A percentile compares a stretch with the other conserved stretches of the same genome.
Evolutionary conservation across 1,139 yeast species (phyloP).

Genomic region (Protomyces inundatus): DNA sequence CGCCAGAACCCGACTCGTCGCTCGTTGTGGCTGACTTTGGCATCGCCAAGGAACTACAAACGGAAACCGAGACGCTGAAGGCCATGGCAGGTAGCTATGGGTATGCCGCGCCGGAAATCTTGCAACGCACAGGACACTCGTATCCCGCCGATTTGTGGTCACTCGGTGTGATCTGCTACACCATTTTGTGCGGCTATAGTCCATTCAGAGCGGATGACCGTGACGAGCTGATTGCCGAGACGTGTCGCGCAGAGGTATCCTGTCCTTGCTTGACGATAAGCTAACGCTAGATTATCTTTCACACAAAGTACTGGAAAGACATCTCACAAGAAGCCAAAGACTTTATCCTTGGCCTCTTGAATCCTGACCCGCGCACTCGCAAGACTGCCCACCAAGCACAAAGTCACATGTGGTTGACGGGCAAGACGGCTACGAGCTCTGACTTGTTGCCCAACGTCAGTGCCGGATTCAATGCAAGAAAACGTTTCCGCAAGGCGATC

Average conservation of each 20-base stretch:
- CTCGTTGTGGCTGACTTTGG: constrained; percentile 90
- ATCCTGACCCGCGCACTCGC: constrained; percentile 58
- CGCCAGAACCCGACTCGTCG: constrained; percentile 52
- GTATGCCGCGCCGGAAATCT: constrained; percentile 90
- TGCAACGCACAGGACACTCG: constrained; percentile 73
- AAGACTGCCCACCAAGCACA: constrained; percentile 63
- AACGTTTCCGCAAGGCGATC: constrained; percentile 79
- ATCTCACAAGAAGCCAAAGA: constrained; percentile 70
- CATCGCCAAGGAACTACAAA: constrained; percentile 76
- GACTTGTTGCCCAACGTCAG: constrained; percentile 69
- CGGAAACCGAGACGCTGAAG: constrained; percentile 33
- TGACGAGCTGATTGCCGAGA: constrained; percentile 44
- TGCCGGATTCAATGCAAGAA: constrained; percentile 77
- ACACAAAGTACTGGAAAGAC: constrained; percentile 77
- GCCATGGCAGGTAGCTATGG: constrained; percentile 88
- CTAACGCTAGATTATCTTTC: constrained; percentile 53
- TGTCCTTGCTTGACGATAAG: not conserved
- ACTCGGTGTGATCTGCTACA: constrained; percentile 83
- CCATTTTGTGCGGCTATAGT: constrained; percentile 84
- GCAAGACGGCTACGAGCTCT: constrained; percentile 42
- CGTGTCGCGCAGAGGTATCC: constrained; percentile 25
- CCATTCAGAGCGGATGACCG: constrained; percentile 85
- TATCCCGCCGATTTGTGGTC: constrained; percentile 94
- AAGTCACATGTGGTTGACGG: constrained; percentile 65
- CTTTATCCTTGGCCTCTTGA: constrained; percentile 63